These are phyloP conservation scores for Agaricales sp. DNA, from an alignment of 1,284 basidiomycete species.

Conservation along the genomic window DNA sequence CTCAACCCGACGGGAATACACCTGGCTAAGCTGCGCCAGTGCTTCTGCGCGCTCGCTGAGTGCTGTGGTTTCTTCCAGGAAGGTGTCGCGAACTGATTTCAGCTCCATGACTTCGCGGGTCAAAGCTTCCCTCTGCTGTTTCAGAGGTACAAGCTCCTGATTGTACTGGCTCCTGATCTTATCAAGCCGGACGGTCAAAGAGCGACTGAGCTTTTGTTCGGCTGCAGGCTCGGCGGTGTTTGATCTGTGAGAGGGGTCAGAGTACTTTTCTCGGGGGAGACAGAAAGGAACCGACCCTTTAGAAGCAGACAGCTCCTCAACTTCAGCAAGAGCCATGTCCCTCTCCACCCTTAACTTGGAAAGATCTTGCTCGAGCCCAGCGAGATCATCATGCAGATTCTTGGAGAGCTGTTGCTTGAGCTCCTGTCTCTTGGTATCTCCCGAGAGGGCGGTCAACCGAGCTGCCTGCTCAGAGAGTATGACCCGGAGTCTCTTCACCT, in stretches of 20 bases:
- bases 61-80: slow-evolving; percentile 84
- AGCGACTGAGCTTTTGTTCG: slow-evolving; percentile 48
- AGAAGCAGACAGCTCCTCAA: slow-evolving; percentile 77
- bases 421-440: slow-evolving; percentile 71
- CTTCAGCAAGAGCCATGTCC: slow-evolving; percentile 86
- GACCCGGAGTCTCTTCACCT: slow-evolving; percentile 77
- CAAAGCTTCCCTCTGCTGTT: slow-evolving; percentile 71
- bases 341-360: slow-evolving; percentile 84
- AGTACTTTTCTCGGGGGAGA: slow-evolving; percentile 5
- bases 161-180: slow-evolving; percentile 83
- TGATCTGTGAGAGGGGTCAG: slow-evolving; percentile 5
- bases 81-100: slow-evolving; percentile 76
- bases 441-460: slow-evolving; percentile 72
- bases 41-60: slow-evolving; percentile 91
- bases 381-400: slow-evolving; percentile 70
- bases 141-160: slow-evolving; percentile 78
- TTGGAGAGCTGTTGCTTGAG: slow-evolving; percentile 70
- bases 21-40: slow-evolving; percentile 72
- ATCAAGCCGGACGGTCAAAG: slow-evolving; percentile 82
- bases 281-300: slow-evolving; percentile 40
- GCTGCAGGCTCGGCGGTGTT: slow-evolving; percentile 24
- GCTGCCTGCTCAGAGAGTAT: slow-evolving; percentile 86
- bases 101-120: slow-evolving; percentile 82
- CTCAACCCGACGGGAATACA: slow-evolving; percentile 68
- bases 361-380: slow-evolving; percentile 76